Evolutionary conservation across 2,329 filamentous ascomycete species (phyloP), one percentile per base, ranked within the genome.

Genomic region (Penicillium freii): DNA sequence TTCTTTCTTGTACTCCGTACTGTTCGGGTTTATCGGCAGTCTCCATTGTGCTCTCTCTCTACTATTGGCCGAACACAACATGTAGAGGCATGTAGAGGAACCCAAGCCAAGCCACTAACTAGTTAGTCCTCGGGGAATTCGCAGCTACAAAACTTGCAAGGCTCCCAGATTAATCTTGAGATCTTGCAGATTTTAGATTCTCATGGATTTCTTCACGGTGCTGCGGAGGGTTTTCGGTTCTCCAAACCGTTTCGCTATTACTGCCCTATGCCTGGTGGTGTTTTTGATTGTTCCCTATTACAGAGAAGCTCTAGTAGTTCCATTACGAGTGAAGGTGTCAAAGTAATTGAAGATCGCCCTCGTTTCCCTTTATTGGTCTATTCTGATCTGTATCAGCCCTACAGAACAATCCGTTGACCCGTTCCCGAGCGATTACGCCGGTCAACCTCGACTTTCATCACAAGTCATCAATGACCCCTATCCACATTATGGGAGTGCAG

Each of bases 391-490:
- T 47, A 4, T 31, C 42, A 56, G 54, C 17, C 42, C 54, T 56
- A n/a, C 23, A 46, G 48, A 38, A 29, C 5, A 43, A 33, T 21
- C 36, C 17, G 19, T 54, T 43, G 50, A 44, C 7, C 33, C n/a
- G 1, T 57, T 57, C 13, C 55, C 55, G 29, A 48, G 19, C 31
- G 44, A 54, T 27, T 57, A 54, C 38, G 50, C 44, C 7, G 13
- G 11, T 19, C 44, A 49, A 31, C 13, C 34, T 34, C 43, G 13
- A 29, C 33, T 15, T 31, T n/a, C 13, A 8, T 29, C 25, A 4
- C 56, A 33, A 7, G 31, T 57, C 8, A 54, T 54, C 23, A 52
- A 58, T 23, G 43, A 61, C 38, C 57, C 59, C 9, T 61, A 61
- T 42, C 57, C 53, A 17, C 33, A 57, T 5, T 61, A 59, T 45